These are phyloP conservation scores for Calonectria fujianensis DNA, from an alignment of 2,329 filamentous ascomycete genomes.

Conservation along the genomic window DNA sequence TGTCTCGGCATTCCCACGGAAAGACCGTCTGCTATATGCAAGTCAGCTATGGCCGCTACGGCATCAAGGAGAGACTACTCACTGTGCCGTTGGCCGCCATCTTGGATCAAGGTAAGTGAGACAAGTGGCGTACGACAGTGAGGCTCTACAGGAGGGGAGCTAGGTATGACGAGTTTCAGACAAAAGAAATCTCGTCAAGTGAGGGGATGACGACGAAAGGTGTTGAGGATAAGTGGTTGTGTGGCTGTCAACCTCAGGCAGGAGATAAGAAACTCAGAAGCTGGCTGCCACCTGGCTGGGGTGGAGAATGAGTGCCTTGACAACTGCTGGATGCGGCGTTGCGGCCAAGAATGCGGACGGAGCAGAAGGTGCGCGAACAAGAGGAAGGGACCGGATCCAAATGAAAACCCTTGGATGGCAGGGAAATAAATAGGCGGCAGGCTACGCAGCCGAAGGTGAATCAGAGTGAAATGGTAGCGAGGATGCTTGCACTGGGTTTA, in stretches of 20 bases:
- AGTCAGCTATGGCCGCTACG: conserved; percentile 30
- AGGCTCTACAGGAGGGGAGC: conserved; percentile 31
- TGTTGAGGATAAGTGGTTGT: conserved; percentile 25
- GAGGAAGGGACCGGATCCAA: conserved; percentile 14
- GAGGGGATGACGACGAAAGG: conserved; percentile 19
- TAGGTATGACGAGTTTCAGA: conserved; percentile 26
- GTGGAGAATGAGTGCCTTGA: conserved; percentile 26
- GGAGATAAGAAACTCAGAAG: conserved; percentile 35
- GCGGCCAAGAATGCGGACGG: conserved; percentile 1
- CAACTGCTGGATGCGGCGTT: conserved; percentile 16
- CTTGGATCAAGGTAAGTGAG: conserved; percentile 31
- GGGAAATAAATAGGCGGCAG: conserved; percentile 45
- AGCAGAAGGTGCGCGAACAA: conserved; percentile 7
- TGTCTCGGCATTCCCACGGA: conserved; percentile 72
- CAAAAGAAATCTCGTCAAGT: conserved; percentile 7
- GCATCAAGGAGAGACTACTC: conserved; percentile 35
- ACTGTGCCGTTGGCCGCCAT: conserved; percentile 50
- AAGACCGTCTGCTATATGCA: conserved; percentile 55
- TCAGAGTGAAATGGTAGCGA: conserved; percentile 39
- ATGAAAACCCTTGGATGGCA: conserved; percentile 11
- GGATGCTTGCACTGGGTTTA: conserved; percentile 44
- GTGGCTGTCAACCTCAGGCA: conserved; percentile 23
- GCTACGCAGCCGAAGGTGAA: conserved; percentile 48
- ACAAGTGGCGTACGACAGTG: conserved; percentile 32
- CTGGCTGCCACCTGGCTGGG: conserved; percentile 17